Conservation (phyloP, 495 filamentous ascomycete species). For the Xylaria palmicola region DNA sequence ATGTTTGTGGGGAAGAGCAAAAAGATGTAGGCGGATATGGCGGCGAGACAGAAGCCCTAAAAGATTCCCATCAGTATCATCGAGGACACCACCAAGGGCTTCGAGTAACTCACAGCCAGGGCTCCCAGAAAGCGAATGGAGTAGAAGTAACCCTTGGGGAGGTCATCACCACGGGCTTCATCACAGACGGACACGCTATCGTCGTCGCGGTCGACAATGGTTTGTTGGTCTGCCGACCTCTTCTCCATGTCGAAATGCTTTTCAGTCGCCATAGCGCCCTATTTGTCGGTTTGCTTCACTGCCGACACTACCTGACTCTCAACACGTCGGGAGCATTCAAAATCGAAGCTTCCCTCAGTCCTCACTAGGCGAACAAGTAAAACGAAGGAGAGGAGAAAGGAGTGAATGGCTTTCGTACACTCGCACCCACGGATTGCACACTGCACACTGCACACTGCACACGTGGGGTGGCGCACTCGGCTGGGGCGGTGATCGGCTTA, state of each 20-base stretch:
- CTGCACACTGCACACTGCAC: no score
- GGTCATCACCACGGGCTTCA: conserved; percentile 22
- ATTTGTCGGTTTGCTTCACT: neutral
- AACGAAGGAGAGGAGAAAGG: neutral
- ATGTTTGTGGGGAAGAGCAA: conserved; percentile 29
- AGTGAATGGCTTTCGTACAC: neutral
- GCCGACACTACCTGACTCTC: neutral
- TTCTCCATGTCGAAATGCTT: conserved; percentile 12
- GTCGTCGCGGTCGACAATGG: conserved; percentile 9
- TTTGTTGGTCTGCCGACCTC: neutral
- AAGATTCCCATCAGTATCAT: conserved; percentile 1
- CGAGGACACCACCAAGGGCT: neutral
- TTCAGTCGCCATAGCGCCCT: conserved; percentile 2
- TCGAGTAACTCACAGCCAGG: conserved; percentile 18
- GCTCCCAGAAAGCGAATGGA: conserved; percentile 27
- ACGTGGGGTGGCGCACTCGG: neutral
- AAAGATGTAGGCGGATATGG: conserved; percentile 30
- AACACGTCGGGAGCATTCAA: neutral
- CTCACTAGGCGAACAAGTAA: neutral
- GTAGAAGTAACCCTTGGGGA: conserved; percentile 31
- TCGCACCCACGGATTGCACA: neutral
- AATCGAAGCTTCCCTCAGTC: neutral
- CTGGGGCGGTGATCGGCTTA: conserved; percentile 10
- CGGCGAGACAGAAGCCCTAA: conserved; percentile 26
- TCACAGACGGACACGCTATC: conserved; percentile 22